Evolutionary conservation across 2,329 filamentous ascomycete species (phyloP).

Genomic region (Pseudogymnoascus verrucosus): DNA sequence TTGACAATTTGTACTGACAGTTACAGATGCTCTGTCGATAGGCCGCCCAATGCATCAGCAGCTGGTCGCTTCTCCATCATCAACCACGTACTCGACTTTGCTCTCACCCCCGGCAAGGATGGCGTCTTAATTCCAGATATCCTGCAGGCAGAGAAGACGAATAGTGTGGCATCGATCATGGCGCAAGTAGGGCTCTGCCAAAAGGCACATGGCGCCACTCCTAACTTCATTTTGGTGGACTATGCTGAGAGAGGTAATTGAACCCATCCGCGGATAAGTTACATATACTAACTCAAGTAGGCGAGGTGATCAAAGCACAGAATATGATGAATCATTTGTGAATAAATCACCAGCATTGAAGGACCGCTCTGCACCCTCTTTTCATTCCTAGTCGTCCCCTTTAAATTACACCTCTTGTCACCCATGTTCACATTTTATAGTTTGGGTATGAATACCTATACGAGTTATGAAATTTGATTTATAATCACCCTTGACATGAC

Average conservation of each 20-base stretch:
- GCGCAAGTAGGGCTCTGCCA: conserved; percentile 40
- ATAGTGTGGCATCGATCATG: conserved; percentile 44
- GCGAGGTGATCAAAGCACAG: conserved; percentile 25
- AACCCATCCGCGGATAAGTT: background rate
- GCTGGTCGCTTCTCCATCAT: conserved; percentile 47
- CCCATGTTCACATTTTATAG: background rate
- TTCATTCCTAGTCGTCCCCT: background rate
- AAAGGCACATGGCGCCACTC: conserved; percentile 37
- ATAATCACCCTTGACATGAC: background rate
- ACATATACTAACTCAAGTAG: conserved; percentile 13
- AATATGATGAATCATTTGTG: conserved; percentile 20
- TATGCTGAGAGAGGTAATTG: conserved; percentile 42
- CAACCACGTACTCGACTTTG: conserved; percentile 56
- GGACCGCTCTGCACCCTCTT: background rate
- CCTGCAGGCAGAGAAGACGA: conserved; percentile 34
- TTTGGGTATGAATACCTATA: background rate
- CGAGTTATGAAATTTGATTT: background rate
- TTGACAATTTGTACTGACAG: background rate
- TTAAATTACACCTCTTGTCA: background rate
- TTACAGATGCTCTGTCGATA: conserved; percentile 53
- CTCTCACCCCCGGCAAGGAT: conserved; percentile 22
- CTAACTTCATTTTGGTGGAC: conserved; percentile 50
- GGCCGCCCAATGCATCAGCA: conserved; percentile 42
- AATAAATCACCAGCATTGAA: background rate
- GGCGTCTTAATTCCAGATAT: conserved; percentile 46